These are phyloP conservation scores for Tricholoma saponaceum DNA, from an alignment of 768 basidiomycete genomes.

Conservation along the genomic window DNA sequence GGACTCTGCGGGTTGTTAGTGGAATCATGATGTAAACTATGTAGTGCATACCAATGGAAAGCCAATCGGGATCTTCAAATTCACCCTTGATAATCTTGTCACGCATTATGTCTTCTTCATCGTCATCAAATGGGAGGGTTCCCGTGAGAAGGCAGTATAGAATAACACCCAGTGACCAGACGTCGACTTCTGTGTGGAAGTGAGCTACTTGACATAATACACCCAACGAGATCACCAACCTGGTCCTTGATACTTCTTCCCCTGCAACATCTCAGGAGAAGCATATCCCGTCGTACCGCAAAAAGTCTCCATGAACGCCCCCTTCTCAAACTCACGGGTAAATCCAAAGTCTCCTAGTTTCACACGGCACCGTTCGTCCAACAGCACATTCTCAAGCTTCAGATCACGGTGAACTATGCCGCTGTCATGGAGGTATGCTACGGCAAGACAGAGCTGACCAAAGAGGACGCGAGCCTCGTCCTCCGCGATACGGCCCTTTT, in stretches of 20 bases:
- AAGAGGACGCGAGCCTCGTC: constrained; percentile 85
- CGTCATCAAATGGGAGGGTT: constrained; percentile 87
- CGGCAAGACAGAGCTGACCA: constrained; percentile 92
- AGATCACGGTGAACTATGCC: constrained; percentile 96
- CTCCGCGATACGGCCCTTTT: constrained; percentile 85
- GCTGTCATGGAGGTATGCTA: constrained; percentile 88
- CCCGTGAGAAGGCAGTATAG: constrained; percentile 88
- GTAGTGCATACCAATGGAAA: constrained; percentile 64
- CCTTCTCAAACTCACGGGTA: constrained; percentile 84
- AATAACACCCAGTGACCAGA: constrained; percentile 94
- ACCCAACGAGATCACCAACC: constrained; percentile 38
- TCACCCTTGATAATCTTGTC: constrained; percentile 78
- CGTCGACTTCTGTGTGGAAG: constrained; percentile 73
- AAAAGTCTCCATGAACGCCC: constrained; percentile 81
- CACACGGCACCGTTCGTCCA: constrained; percentile 87
- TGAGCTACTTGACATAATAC: constrained; percentile 9
- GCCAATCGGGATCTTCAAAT: constrained; percentile 92
- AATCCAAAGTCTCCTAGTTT: constrained; percentile 97
- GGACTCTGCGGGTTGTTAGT: constrained; percentile 51
- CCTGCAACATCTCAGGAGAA: constrained; percentile 87
- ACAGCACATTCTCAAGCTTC: constrained; percentile 91
- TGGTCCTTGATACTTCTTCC: constrained; percentile 86
- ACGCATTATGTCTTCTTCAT: constrained; percentile 81
- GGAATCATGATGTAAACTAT: neutral
- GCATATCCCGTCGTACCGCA: constrained; percentile 96